Conservation (phyloP, 305 asterid species). For the Ruellia speciosa region DNA sequence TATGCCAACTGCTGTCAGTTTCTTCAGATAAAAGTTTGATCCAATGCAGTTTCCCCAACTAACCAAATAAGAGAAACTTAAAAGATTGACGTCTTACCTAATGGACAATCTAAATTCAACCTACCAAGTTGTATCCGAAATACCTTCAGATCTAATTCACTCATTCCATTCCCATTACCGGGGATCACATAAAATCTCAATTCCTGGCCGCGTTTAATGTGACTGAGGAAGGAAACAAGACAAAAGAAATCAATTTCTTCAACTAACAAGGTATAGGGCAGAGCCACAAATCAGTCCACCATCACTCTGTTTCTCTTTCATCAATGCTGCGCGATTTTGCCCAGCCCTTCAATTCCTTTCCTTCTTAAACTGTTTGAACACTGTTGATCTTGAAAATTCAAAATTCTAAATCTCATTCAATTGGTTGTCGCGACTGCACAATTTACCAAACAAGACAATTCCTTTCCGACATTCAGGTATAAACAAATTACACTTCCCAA, state of each 20-base stretch:
- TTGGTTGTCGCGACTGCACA: conserved; percentile 4
- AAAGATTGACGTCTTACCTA: conserved; percentile 13
- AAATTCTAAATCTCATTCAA: conserved; percentile 2
- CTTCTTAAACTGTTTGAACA: conserved; percentile 18
- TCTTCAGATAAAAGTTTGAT: neutral
- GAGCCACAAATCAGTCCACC: conserved; percentile 12
- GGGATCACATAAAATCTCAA: neutral
- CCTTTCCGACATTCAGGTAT: conserved; percentile 22
- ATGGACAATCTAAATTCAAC: neutral
- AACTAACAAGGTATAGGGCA: conserved; percentile 16
- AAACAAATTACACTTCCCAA: conserved; percentile 22
- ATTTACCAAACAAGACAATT: conserved; percentile 17
- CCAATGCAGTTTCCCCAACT: conserved; percentile 13
- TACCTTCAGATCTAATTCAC: neutral
- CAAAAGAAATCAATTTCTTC: conserved; percentile 5
- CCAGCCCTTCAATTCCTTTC: conserved; percentile 13
- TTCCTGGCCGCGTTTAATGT: conserved; percentile 6
- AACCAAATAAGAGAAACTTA: conserved; percentile 3
- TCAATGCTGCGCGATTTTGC: conserved; percentile 8
- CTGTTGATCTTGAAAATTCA: conserved; percentile 14
- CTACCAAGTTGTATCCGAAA: neutral
- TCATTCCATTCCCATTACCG: neutral
- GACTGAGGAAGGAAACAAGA: neutral
- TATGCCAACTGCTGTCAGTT: too few species aligned
- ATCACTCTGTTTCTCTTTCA: conserved; percentile 13